These are phyloP conservation scores for Echinochloa phyllopogon DNA, from an alignment of 176 grass and related monocot species.

Conservation along the genomic window DNA sequence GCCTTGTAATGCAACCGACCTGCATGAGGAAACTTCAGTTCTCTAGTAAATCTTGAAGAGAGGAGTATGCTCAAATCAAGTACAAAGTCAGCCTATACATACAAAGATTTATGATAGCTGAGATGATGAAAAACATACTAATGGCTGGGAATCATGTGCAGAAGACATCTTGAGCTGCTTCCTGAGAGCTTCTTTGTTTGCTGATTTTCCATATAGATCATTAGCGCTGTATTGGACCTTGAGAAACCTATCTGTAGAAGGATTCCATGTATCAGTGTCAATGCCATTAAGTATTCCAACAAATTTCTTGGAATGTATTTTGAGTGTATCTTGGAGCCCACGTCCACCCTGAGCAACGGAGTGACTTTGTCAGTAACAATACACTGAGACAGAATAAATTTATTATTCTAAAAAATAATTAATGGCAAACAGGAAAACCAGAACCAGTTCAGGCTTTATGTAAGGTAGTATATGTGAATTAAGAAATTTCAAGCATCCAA, in stretches of 20 bases:
- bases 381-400: constrained; percentile 8
- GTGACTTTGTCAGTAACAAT: constrained; percentile 40
- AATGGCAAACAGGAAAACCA: background rate
- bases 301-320: constrained; percentile 91
- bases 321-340: constrained; percentile 85
- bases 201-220: constrained; percentile 77
- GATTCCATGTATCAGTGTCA: constrained; percentile 95
- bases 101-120: background rate
- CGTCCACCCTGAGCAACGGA: constrained; percentile 66
- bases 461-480: constrained; percentile 41
- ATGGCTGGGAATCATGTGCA: constrained; percentile 66
- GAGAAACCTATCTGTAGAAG: constrained; percentile 73
- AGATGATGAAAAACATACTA: constrained; percentile 54
- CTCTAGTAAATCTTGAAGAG: constrained; percentile 28
- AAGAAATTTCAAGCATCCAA: constrained; percentile 24
- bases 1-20: constrained; percentile 91
- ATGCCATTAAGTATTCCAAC: constrained; percentile 96
- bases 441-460: background rate
- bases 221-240: constrained; percentile 72
- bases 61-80: constrained; percentile 34
- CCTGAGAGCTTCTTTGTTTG: constrained; percentile 79
- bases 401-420: background rate
- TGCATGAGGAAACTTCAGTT: constrained; percentile 53
- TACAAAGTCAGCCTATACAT: constrained; percentile 16
- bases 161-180: constrained; percentile 68